Evolutionary conservation across 805 yeast genomes (phyloP).

Genomic region (Candida sonorensis): DNA sequence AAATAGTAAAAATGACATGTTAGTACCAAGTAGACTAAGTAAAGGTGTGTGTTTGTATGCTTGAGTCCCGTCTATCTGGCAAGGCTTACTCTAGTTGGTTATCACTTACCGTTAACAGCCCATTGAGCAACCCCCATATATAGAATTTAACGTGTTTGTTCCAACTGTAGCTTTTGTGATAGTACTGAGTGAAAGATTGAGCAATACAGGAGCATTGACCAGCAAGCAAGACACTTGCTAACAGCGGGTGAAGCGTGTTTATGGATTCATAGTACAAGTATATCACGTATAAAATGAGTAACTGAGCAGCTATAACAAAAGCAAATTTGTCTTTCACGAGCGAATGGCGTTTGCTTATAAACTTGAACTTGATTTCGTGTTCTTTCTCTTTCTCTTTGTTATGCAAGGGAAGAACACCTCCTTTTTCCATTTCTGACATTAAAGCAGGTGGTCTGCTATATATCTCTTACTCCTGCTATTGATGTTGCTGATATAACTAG

Average conservation of each 20-base stretch:
- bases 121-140: conserved; percentile 58
- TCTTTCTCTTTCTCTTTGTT: conserved; percentile 8
- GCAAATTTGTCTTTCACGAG: conserved; percentile 19
- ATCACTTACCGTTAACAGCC: conserved; percentile 34
- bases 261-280: conserved; percentile 21
- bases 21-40: too few relatives aligned
- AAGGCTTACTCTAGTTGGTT: too few relatives aligned
- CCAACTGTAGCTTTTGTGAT: conserved; percentile 15
- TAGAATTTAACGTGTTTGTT: conserved; percentile 38
- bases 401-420: conserved; percentile 11
- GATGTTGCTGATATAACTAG: too few relatives aligned
- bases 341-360: conserved; percentile 11
- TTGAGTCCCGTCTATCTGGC: too few relatives aligned
- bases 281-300: conserved; percentile 17
- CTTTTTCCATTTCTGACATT: conserved; percentile 1
- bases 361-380: too few relatives aligned
- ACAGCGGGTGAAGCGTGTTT: conserved; percentile 17
- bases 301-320: conserved; percentile 18
- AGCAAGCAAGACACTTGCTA: conserved; percentile 21
- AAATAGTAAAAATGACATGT: conserved; percentile 1
- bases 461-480: too few relatives aligned
- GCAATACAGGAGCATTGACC: conserved; percentile 24
- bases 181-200: conserved; percentile 24
- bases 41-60: too few relatives aligned
- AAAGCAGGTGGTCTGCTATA: too few relatives aligned